phyloP scores from a whole-genome alignment of 1,284 basidiomycete species.

The Kwoniella shivajii region DNA sequence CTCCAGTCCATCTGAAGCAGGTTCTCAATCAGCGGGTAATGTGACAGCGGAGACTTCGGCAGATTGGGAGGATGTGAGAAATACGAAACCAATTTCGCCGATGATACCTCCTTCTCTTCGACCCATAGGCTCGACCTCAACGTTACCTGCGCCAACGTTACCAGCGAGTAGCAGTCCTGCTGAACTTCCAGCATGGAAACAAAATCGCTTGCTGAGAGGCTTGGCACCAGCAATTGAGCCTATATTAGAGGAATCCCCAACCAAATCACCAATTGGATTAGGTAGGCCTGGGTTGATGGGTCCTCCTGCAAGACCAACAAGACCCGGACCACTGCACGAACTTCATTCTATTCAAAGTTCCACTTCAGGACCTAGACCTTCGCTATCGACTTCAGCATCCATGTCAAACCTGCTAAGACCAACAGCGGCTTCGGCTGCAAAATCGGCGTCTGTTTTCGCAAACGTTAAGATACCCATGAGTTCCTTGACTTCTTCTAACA shows the following conservation, averaged over 20 bases:
- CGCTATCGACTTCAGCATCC: constrained; percentile 2
- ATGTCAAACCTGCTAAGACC: constrained; percentile 19
- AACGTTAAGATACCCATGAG: constrained; percentile 15
- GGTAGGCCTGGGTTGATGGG: constrained; percentile 14
- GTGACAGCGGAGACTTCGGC: neutral
- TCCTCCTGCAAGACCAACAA: constrained; percentile 6
- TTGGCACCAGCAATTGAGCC: constrained; percentile 6
- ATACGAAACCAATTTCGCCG: neutral
- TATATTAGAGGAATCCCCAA: constrained; percentile 6
- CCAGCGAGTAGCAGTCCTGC: neutral
- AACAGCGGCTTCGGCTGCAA: constrained; percentile 20
- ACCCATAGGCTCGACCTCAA: neutral
- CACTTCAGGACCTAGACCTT: constrained; percentile 8
- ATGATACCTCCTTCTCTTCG: constrained; percentile 15
- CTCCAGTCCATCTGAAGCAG: constrained; percentile 12
- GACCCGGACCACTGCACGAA: constrained; percentile 19
- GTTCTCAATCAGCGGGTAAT: neutral
- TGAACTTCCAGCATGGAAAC: constrained; percentile 22
- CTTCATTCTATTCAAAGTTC: constrained; percentile 4
- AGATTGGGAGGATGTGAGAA: constrained; percentile 15
- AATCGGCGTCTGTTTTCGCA: constrained; percentile 10
- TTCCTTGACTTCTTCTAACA: neutral
- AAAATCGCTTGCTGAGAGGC: constrained; percentile 16
- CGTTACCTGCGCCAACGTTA: neutral
- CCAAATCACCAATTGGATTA: constrained; percentile 6